These are phyloP conservation scores for Baorangia bicolor DNA, from an alignment of 768 basidiomycete genomes.

Conservation along the genomic window DNA sequence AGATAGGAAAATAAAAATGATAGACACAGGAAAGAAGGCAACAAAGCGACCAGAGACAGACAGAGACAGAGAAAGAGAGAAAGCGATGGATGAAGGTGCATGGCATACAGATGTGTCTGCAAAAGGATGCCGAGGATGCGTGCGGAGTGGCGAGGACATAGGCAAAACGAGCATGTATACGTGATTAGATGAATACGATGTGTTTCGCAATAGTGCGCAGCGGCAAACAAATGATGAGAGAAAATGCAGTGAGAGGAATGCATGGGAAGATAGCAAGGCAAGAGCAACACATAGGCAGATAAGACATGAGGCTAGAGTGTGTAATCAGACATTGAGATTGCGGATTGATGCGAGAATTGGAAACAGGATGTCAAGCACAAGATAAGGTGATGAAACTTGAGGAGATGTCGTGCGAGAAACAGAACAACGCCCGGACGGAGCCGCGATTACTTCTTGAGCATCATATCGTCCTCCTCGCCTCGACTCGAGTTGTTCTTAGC, in stretches of 20 bases:
- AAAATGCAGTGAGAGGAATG: constrained; percentile 26
- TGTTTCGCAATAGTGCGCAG: constrained; percentile 35
- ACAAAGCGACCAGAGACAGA: constrained; percentile 26
- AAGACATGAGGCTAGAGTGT: constrained; percentile 37
- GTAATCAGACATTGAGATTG: constrained; percentile 41
- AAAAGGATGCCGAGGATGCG: constrained; percentile 20
- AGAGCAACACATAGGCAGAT: constrained; percentile 36
- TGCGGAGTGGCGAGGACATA: constrained; percentile 20
- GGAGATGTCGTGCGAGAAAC: constrained; percentile 25
- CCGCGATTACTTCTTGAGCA: constrained; percentile 32
- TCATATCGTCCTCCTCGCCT: constrained; percentile 31
- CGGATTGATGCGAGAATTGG: constrained; percentile 32
- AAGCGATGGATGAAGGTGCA: constrained; percentile 10
- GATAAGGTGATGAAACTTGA: constrained; percentile 23
- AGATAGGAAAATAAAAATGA: constrained; percentile 32
- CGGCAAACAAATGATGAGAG: constrained; percentile 23
- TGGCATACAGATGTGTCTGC: constrained; percentile 29
- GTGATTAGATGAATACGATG: constrained; percentile 34
- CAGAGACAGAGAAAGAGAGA: neutral
- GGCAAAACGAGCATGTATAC: constrained; percentile 38
- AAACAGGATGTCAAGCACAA: constrained; percentile 39
- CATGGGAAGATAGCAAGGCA: constrained; percentile 39
- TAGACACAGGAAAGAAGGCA: constrained; percentile 15
- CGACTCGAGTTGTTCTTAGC: constrained; percentile 50
- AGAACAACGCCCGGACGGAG: constrained; percentile 14